Conservation (phyloP, 1,284 basidiomycete genomes). For the Ceratobasidium sp. region DNA sequence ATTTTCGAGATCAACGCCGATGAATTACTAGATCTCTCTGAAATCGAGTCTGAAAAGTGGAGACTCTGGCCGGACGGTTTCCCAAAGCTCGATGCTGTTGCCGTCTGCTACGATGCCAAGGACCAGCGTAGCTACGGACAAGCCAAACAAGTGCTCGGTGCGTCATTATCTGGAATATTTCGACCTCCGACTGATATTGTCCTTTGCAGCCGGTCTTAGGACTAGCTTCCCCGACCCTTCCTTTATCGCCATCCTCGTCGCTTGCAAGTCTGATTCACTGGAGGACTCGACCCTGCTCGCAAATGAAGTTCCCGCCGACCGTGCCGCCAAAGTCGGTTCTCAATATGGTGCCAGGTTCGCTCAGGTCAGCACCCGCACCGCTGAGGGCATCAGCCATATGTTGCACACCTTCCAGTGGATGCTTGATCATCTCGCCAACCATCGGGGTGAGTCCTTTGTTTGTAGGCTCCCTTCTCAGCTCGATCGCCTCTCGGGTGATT, state of each 20-base stretch:
- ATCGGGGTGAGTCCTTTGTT: constrained; percentile 14
- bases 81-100: constrained; percentile 73
- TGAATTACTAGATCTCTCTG: constrained; percentile 51
- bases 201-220: constrained; percentile 6
- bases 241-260: constrained; percentile 74
- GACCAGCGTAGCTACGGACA: constrained; percentile 70
- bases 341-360: constrained; percentile 19
- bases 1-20: constrained; percentile 70
- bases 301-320: constrained; percentile 7
- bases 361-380: neutral
- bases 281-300: constrained; percentile 10
- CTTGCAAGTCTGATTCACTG: constrained; percentile 78
- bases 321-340: constrained; percentile 16
- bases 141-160: constrained; percentile 60
- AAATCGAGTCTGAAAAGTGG: constrained; percentile 44
- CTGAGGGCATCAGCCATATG: constrained; percentile 16
- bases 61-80: constrained; percentile 62
- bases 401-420: constrained; percentile 30
- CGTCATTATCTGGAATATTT: constrained; percentile 40
- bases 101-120: constrained; percentile 81
- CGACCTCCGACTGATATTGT: neutral
- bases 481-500: constrained; percentile 17
- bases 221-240: constrained; percentile 66
- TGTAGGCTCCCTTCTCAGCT: constrained; percentile 28
- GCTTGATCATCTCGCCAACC: constrained; percentile 19